Conservation (phyloP, 176 grass and related monocot genomes). For the Phyllostachys edulis region DNA sequence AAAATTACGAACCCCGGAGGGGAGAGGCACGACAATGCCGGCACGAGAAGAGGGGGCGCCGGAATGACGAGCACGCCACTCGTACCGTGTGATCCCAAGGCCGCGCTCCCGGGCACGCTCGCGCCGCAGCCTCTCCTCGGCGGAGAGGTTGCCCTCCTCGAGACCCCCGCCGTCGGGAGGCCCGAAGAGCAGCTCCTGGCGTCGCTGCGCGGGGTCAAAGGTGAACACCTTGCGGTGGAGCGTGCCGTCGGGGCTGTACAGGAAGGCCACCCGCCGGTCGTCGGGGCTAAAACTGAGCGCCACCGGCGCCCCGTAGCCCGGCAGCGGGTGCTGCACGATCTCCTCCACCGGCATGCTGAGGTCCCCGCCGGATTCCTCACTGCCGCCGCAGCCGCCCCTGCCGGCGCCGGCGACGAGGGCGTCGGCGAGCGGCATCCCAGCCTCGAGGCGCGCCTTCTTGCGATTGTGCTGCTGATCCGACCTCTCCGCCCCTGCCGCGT, state of each 20-base stretch:
- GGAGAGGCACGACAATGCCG: constrained; percentile 84
- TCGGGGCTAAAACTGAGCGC: constrained; percentile 93
- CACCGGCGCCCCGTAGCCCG: constrained; percentile 68
- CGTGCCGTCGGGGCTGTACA: constrained; percentile 82
- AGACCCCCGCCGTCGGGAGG: constrained; percentile 82
- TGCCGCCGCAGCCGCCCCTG: neutral
- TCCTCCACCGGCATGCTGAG: constrained; percentile 52
- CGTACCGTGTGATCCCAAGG: constrained; percentile 83
- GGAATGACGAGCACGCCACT: constrained; percentile 61
- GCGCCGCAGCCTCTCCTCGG: constrained; percentile 80
- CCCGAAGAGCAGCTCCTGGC: constrained; percentile 72
- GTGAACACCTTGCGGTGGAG: constrained; percentile 81
- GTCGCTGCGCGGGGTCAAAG: constrained; percentile 49
- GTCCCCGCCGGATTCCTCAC: constrained; percentile 2
- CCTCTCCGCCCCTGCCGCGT: constrained; percentile 45
- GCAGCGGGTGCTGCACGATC: constrained; percentile 89
- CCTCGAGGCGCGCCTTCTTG: constrained; percentile 62
- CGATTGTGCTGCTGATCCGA: constrained; percentile 45
- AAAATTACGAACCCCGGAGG: constrained; percentile 67
- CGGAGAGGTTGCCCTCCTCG: constrained; percentile 77
- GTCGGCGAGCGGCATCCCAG: constrained; percentile 58
- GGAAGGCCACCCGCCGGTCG: constrained; percentile 63
- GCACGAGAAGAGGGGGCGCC: constrained; percentile 32
- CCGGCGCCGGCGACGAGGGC: constrained; percentile 33
- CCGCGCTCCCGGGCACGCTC: constrained; percentile 90